phyloP scores from a whole-genome alignment of 2,329 filamentous ascomycete genomes.

The Aspergillus novofumigatus region DNA sequence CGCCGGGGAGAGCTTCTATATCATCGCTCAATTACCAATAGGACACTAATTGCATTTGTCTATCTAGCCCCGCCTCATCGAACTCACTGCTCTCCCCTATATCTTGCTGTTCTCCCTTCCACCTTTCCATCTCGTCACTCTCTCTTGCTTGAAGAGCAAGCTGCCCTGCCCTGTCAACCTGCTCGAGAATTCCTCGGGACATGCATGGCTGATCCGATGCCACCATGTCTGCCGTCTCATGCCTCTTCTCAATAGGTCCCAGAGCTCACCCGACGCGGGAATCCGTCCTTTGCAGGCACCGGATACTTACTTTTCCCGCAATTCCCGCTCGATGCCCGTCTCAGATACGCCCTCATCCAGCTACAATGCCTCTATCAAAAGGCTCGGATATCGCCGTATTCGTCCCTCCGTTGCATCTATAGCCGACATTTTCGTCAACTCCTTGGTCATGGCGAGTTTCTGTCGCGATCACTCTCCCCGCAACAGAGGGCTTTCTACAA shows the following conservation, averaged over 20 bases:
- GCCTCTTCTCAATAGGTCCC: slow-evolving; percentile 56
- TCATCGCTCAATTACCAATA: slow-evolving; percentile 11
- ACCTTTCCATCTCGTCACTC: slow-evolving; percentile 1
- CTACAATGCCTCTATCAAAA: slow-evolving; percentile 23
- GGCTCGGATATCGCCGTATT: slow-evolving; percentile 25
- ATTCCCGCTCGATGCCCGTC: slow-evolving; percentile 27
- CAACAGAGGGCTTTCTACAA: slow-evolving; percentile 26
- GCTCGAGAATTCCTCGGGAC: slow-evolving; percentile 22
- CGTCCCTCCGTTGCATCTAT: slow-evolving; percentile 34
- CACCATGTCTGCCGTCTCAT: slow-evolving; percentile 62
- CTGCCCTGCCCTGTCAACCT: slow-evolving; percentile 10
- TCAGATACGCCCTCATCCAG: slow-evolving; percentile 18
- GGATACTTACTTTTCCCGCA: slow-evolving; percentile 22
- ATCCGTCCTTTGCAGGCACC: slow-evolving; percentile 44
- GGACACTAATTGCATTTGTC: not conserved
- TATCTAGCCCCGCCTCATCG: not conserved
- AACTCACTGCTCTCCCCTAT: not conserved
- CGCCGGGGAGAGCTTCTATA: slow-evolving; percentile 4
- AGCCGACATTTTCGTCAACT: slow-evolving; percentile 52
- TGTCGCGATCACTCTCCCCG: slow-evolving; percentile 47
- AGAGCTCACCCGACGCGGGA: slow-evolving; percentile 48
- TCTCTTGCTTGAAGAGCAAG: slow-evolving; percentile 10
- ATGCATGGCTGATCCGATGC: slow-evolving; percentile 37
- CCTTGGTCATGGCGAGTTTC: slow-evolving; percentile 49
- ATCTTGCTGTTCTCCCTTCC: not conserved